Percentiles rank a stretch among this genome's conserved stretches.
These are phyloP conservation scores for Dactylellina parvicollis DNA, from an alignment of 2,329 filamentous ascomycete species.

Conservation along the genomic window DNA sequence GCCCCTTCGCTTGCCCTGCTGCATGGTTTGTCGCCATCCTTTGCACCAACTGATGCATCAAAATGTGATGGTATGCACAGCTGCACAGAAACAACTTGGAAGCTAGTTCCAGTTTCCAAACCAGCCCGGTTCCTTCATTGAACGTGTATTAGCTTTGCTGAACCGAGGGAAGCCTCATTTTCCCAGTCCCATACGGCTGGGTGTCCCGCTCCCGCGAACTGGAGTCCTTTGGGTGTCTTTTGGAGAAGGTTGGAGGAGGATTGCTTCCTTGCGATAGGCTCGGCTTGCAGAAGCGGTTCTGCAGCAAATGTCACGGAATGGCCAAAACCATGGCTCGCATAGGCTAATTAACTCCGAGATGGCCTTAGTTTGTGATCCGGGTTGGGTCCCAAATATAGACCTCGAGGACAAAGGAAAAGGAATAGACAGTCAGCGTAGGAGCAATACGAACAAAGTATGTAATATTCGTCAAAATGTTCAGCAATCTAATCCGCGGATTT, in stretches of 20 bases:
- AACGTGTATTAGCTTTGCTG: neutral
- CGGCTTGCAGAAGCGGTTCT: constrained; percentile 10
- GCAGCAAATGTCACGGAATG: neutral
- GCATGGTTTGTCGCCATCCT: constrained; percentile 16
- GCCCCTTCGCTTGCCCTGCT: constrained; percentile 31
- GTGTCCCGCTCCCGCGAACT: constrained; percentile 49
- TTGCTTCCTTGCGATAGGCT: neutral
- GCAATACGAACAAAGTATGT: neutral
- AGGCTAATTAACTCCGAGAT: constrained; percentile 20
- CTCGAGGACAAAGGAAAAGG: neutral
- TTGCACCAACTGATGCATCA: constrained; percentile 9
- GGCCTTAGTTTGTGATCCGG: no score
- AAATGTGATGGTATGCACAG: constrained; percentile 35
- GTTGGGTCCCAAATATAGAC: constrained; percentile 29
- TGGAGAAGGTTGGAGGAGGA: neutral
- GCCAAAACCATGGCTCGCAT: constrained; percentile 1
- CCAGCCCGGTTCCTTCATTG: no score
- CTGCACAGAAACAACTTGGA: neutral
- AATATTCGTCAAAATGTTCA: no score
- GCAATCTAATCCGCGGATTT: constrained; percentile 1
- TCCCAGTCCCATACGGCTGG: constrained; percentile 47
- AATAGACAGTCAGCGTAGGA: neutral
- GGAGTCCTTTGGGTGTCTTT: neutral
- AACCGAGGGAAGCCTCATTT: no score
- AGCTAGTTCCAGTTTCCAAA: neutral